Conservation (phyloP, 805 yeast species). For the Brettanomyces nanus region DNA sequence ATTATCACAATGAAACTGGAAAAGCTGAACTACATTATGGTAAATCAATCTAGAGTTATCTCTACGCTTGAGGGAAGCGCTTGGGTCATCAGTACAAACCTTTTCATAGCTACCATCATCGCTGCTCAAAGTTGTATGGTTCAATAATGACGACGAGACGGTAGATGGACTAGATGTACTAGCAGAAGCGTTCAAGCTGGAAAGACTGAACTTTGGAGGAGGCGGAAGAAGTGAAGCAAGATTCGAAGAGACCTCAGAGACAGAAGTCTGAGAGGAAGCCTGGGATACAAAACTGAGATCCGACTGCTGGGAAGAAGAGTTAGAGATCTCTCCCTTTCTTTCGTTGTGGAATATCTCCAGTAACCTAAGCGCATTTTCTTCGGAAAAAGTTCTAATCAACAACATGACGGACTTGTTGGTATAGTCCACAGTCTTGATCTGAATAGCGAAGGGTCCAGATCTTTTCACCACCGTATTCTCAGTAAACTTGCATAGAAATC, state of each 20-base stretch:
- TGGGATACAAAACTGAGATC: constrained; percentile 10
- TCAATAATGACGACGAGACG: not conserved
- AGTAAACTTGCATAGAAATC: constrained; percentile 13
- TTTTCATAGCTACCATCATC: not conserved
- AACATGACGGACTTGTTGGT: constrained; percentile 4
- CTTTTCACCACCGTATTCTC: constrained; percentile 11
- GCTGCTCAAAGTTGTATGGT: not conserved
- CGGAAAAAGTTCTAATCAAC: constrained; percentile 8
- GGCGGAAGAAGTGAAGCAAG: not conserved
- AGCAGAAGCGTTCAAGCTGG: not conserved
- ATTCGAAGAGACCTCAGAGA: constrained; percentile 3
- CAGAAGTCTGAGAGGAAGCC: constrained; percentile 11
- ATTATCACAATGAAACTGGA: not conserved
- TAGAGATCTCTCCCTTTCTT: constrained; percentile 12
- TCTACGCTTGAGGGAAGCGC: not conserved
- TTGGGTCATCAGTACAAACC: no score
- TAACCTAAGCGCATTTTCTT: not conserved
- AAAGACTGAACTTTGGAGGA: not conserved
- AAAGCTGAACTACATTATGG: constrained; percentile 1
- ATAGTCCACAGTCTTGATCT: constrained; percentile 7
- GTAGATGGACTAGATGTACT: not conserved
- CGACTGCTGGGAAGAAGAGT: constrained; percentile 20
- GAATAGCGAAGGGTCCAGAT: constrained; percentile 10
- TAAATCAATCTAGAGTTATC: constrained; percentile 1
- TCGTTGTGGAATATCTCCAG: constrained; percentile 2